These are phyloP conservation scores for Arthrobotrys iridis DNA, from an alignment of 2,329 filamentous ascomycete species.

Conservation along the genomic window DNA sequence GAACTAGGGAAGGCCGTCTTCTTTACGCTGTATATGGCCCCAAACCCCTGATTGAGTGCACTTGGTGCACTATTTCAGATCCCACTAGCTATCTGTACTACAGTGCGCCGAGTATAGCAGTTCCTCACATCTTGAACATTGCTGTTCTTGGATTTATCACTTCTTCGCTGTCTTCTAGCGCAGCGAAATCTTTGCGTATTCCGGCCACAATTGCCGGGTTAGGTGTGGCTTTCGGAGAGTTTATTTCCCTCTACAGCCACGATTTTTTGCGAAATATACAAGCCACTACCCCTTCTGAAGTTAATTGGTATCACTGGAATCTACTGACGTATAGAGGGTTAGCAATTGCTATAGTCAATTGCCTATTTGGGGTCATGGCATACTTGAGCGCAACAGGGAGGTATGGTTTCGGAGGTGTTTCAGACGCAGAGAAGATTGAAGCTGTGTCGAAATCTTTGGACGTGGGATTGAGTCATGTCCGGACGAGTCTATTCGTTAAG, in stretches of 20 bases:
- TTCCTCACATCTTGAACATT: slow-evolving; percentile 84
- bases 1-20: slow-evolving; percentile 75
- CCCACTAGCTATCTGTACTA: slow-evolving; percentile 80
- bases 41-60: slow-evolving; percentile 75
- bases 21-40: slow-evolving; percentile 88
- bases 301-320: slow-evolving; percentile 78
- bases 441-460: slow-evolving; percentile 64
- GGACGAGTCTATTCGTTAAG: slow-evolving; percentile 39
- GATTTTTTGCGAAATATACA: slow-evolving; percentile 62
- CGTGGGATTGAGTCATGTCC: slow-evolving; percentile 21
- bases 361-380: slow-evolving; percentile 71
- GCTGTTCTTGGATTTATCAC: slow-evolving; percentile 77
- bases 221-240: slow-evolving; percentile 71
- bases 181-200: slow-evolving; percentile 75
- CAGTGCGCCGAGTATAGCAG: slow-evolving; percentile 75
- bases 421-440: slow-evolving; percentile 68
- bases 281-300: slow-evolving; percentile 72
- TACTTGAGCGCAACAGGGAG: slow-evolving; percentile 79
- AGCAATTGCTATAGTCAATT: slow-evolving; percentile 73
- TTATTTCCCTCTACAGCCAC: slow-evolving; percentile 73
- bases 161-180: slow-evolving; percentile 70
- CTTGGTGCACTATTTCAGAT: slow-evolving; percentile 81
- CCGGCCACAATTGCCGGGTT: slow-evolving; percentile 73
- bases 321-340: slow-evolving; percentile 72
- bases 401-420: slow-evolving; percentile 75